A percentile compares a stretch with the other conserved stretches of the same genome.
phyloP scores from a whole-genome alignment of 2,329 filamentous ascomycete species.

The Aureobasidium uvarum region DNA sequence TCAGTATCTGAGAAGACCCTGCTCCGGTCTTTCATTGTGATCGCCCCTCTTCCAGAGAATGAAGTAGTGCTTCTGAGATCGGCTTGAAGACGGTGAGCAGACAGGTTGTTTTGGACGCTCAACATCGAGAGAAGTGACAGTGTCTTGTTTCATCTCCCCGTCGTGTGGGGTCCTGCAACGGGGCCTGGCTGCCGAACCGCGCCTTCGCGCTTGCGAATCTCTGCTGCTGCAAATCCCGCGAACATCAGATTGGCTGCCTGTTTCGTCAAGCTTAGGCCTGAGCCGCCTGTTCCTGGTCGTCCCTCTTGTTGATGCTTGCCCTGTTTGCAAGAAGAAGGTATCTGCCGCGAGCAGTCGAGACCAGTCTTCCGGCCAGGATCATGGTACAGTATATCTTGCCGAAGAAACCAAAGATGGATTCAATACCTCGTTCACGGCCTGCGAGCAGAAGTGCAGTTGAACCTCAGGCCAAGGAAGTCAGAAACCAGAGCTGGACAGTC shows the following conservation, averaged over 20 bases:
- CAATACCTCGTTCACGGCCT: neutral
- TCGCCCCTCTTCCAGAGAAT: neutral
- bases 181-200: slow-evolving; percentile 1
- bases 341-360: neutral
- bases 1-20: neutral
- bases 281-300: neutral
- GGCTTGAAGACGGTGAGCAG: neutral
- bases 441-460: neutral
- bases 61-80: neutral
- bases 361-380: neutral
- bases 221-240: neutral
- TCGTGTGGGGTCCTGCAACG: slow-evolving; percentile 11
- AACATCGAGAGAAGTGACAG: neutral
- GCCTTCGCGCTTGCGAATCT: neutral
- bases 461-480: neutral
- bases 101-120: neutral
- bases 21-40: neutral
- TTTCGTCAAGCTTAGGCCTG: neutral
- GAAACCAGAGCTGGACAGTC: no score
- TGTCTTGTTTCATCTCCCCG: slow-evolving; percentile 9
- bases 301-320: slow-evolving; percentile 6
- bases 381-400: neutral
- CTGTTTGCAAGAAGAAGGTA: neutral
- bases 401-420: neutral
- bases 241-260: neutral